Evolutionary conservation across 371 early-diverging fungal species (phyloP).

Genomic region (Chytridium lagenaria): DNA sequence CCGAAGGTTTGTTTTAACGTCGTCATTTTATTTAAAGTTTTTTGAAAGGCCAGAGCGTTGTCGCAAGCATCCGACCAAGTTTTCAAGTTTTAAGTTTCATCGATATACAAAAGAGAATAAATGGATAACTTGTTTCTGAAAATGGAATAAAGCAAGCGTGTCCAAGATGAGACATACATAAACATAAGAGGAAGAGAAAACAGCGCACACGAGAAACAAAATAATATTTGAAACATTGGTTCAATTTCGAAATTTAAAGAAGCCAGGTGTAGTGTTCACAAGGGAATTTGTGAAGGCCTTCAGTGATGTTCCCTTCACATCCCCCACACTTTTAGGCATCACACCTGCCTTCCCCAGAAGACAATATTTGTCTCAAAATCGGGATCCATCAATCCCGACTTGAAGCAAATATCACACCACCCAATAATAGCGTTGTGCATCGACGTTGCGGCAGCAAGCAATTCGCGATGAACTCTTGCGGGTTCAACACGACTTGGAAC

Average conservation of each 20-base stretch:
- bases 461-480: constrained; percentile 29
- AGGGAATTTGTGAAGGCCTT: constrained; percentile 11
- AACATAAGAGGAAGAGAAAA: not conserved
- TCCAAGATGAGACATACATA: not conserved
- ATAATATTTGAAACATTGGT: not conserved
- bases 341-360: constrained; percentile 21
- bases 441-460: constrained; percentile 25
- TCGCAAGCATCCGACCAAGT: constrained; percentile 88
- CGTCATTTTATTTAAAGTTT: constrained; percentile 74
- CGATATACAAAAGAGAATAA: too few species aligned
- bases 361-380: constrained; percentile 1
- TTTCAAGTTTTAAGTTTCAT: constrained; percentile 79
- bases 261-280: constrained; percentile 20
- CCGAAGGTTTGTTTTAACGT: constrained; percentile 34
- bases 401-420: constrained; percentile 20
- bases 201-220: not conserved
- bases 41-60: constrained; percentile 78
- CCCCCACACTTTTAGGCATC: constrained; percentile 6
- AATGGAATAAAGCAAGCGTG: not conserved
- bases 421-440: constrained; percentile 20
- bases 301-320: not conserved
- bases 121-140: too few species aligned
- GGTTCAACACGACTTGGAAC: constrained; percentile 27
- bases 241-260: too few species aligned
- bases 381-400: constrained; percentile 5